Evolutionary conservation across 179 eudicot species (phyloP).

Genomic region (Pouteria campechiana): DNA sequence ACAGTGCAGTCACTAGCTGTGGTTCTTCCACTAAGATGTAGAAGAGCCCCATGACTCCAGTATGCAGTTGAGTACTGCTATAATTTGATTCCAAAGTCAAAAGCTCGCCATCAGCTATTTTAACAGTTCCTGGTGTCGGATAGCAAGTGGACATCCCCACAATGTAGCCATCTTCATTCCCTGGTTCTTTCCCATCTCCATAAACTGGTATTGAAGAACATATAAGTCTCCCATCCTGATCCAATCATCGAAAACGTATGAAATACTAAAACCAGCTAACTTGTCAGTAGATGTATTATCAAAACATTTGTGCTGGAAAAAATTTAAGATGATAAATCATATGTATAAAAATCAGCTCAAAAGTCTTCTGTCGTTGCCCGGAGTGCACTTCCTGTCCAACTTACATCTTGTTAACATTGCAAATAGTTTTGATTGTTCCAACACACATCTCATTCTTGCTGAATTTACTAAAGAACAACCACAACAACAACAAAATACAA

Average conservation of each 20-base stretch:
- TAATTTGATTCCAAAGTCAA: slow-evolving; percentile 61
- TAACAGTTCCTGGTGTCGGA: slow-evolving; percentile 57
- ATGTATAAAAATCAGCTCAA: too few relatives aligned
- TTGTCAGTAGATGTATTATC: too few relatives aligned
- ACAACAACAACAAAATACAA: too few relatives aligned
- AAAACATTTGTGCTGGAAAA: not conserved
- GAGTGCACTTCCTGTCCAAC: too few relatives aligned
- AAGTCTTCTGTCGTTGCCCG: too few relatives aligned
- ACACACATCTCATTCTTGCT: too few relatives aligned
- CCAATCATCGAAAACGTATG: not conserved
- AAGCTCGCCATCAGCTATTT: slow-evolving; percentile 48
- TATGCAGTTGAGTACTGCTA: slow-evolving; percentile 42
- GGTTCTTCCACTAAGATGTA: slow-evolving; percentile 62
- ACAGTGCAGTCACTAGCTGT: slow-evolving; percentile 9
- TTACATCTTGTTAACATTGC: too few relatives aligned
- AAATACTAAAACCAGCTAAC: too few relatives aligned
- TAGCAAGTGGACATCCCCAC: slow-evolving; percentile 94
- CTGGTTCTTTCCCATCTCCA: slow-evolving; percentile 62
- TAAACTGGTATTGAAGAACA: slow-evolving; percentile 65
- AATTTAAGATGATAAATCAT: not conserved
- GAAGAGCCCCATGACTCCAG: slow-evolving; percentile 88
- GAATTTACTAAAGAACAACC: too few relatives aligned
- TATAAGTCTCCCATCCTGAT: slow-evolving; percentile 52
- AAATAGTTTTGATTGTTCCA: too few relatives aligned
- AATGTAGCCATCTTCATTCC: slow-evolving; percentile 82